phyloP scores from a whole-genome alignment of 2,329 filamentous ascomycete species.

The Alternaria postmessia region DNA sequence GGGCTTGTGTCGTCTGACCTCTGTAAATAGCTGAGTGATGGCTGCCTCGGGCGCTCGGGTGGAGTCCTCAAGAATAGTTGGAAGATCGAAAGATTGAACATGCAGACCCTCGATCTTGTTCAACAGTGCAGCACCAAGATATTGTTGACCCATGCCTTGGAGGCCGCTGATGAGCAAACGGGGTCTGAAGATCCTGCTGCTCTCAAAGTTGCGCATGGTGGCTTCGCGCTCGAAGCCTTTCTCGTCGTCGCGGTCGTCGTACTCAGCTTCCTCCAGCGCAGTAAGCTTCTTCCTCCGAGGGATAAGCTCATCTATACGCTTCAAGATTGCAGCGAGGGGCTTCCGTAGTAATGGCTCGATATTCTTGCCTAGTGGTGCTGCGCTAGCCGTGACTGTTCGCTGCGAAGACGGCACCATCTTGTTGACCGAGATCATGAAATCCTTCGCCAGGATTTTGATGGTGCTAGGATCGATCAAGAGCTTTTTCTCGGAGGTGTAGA shows the following conservation, averaged over 20 bases:
- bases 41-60: constrained; percentile 85
- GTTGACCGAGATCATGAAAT: constrained; percentile 97
- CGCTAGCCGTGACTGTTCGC: constrained; percentile 83
- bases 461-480: constrained; percentile 84
- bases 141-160: constrained; percentile 91
- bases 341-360: constrained; percentile 82
- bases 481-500: constrained; percentile 90
- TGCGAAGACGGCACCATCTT: constrained; percentile 97
- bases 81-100: constrained; percentile 92
- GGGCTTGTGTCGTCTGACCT: constrained; percentile 92
- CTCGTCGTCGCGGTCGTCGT: constrained; percentile 82
- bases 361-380: constrained; percentile 77
- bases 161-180: constrained; percentile 83
- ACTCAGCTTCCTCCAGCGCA: constrained; percentile 93
- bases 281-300: constrained; percentile 87
- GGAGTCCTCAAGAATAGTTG: constrained; percentile 83
- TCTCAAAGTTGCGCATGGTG: constrained; percentile 76
- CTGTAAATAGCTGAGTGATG: constrained; percentile 87
- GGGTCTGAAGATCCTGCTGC: constrained; percentile 85
- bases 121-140: constrained; percentile 83
- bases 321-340: constrained; percentile 74
- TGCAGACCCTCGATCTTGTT: constrained; percentile 94
- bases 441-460: constrained; percentile 87
- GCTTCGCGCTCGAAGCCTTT: constrained; percentile 86
- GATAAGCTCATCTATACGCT: constrained; percentile 75